Evolutionary conservation across 352 stramenopile genomes (phyloP).

Genomic region (Peronosclerospora sorghi): DNA sequence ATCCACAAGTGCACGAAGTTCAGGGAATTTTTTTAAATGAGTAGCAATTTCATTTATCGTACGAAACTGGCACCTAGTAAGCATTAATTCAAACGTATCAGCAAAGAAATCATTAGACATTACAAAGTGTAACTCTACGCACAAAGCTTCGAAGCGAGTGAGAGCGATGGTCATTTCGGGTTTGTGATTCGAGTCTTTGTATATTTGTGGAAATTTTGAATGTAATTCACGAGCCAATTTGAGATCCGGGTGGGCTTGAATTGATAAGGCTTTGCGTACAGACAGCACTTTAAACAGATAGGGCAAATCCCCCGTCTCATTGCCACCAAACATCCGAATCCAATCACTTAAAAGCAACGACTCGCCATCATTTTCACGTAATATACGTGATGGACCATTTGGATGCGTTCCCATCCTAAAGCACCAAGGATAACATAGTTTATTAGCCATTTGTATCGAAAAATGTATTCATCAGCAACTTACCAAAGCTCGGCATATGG

Average conservation of each 20-base stretch:
- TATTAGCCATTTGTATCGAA: no score
- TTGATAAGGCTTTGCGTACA: slow-evolving; percentile 95
- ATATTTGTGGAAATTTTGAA: slow-evolving; percentile 82
- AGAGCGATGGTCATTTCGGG: slow-evolving; percentile 99
- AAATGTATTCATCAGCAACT: no score
- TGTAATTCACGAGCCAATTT: slow-evolving; percentile 73
- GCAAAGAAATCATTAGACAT: neutral
- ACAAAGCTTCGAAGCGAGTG: slow-evolving; percentile 92
- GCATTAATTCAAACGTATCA: neutral
- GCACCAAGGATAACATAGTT: neutral
- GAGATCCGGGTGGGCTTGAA: slow-evolving; percentile 90
- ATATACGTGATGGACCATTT: slow-evolving; percentile 81
- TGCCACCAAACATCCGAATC: slow-evolving; percentile 26
- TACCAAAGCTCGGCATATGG: slow-evolving; percentile 87
- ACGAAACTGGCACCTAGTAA: slow-evolving; percentile 83
- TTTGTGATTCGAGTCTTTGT: slow-evolving; percentile 99
- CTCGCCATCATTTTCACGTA: slow-evolving; percentile 28
- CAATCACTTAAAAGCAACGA: slow-evolving; percentile 56
- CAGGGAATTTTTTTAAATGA: slow-evolving; percentile 79
- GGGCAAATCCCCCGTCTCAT: slow-evolving; percentile 73
- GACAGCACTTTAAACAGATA: slow-evolving; percentile 99
- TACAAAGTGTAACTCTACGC: slow-evolving; percentile 8
- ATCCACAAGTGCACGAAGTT: slow-evolving; percentile 76
- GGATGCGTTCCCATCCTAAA: slow-evolving; percentile 90
- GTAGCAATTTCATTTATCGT: slow-evolving; percentile 86